These are phyloP conservation scores for Hypoxylon sp. DNA, from an alignment of 2,329 filamentous ascomycete genomes.

Conservation along the genomic window DNA sequence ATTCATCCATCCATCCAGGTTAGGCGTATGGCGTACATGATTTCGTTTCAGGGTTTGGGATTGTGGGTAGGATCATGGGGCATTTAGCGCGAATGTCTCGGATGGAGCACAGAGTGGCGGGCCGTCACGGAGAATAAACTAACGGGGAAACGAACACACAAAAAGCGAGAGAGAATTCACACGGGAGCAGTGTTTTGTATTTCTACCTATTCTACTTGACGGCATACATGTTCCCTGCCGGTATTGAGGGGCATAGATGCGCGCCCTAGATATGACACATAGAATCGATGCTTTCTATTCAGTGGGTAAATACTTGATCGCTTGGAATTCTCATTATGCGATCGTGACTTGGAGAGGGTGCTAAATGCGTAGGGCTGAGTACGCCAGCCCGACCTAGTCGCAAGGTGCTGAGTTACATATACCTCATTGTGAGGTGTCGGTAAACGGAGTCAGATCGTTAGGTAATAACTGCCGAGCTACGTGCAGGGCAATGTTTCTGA, in stretches of 20 bases:
- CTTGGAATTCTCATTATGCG: neutral
- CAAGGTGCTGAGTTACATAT: neutral
- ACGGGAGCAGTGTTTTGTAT: constrained; percentile 35
- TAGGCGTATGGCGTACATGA: constrained; percentile 32
- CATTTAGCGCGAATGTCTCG: constrained; percentile 31
- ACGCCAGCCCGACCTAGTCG: neutral
- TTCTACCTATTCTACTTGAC: constrained; percentile 35
- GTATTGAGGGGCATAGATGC: constrained; percentile 43
- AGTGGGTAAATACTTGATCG: neutral
- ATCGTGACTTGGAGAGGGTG: neutral
- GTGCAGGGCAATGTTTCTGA: neutral
- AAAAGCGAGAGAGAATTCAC: constrained; percentile 25
- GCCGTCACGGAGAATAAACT: constrained; percentile 27
- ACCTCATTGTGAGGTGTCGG: neutral
- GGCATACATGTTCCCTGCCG: constrained; percentile 33
- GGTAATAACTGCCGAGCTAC: neutral
- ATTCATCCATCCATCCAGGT: constrained; percentile 3
- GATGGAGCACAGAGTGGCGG: constrained; percentile 25
- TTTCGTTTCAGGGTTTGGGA: constrained; percentile 14
- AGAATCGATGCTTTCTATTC: constrained; percentile 38
- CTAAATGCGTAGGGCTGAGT: neutral
- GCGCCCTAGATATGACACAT: constrained; percentile 43
- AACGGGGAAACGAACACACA: constrained; percentile 33
- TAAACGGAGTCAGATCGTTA: neutral
- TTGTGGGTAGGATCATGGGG: constrained; percentile 26